Evolutionary conservation across 371 early-diverging fungal genomes (phyloP).

Genomic region (Apophysomyces variabilis): DNA sequence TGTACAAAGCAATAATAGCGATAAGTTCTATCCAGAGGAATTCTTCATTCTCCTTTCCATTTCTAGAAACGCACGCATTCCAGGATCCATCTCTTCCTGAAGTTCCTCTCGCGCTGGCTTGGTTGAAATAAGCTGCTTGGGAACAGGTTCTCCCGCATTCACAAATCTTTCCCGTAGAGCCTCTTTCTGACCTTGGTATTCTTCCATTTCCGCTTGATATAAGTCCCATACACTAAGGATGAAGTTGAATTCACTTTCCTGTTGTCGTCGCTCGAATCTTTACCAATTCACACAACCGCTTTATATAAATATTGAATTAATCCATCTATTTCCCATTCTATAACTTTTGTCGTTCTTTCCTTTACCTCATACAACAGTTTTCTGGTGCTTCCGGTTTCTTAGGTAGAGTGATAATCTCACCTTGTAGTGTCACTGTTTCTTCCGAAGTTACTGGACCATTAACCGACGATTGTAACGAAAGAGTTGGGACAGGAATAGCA

Average conservation of each 20-base stretch:
- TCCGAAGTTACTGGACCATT: background rate
- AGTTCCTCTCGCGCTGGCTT: conserved; percentile 22
- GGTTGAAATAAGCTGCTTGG: conserved; percentile 25
- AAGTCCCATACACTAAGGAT: conserved; percentile 50
- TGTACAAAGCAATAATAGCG: background rate
- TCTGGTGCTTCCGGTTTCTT: conserved; percentile 40
- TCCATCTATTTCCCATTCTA: background rate
- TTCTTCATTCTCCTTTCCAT: conserved; percentile 42
- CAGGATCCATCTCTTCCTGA: conserved; percentile 46
- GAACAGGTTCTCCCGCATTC: conserved; percentile 31
- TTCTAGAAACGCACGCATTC: conserved; percentile 49
- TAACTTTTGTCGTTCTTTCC: background rate
- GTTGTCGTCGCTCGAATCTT: background rate
- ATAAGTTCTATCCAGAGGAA: background rate
- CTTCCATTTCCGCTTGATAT: conserved; percentile 51
- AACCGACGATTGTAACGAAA: background rate
- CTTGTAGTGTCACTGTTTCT: conserved; percentile 30
- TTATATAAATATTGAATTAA: background rate
- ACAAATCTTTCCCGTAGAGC: conserved; percentile 29
- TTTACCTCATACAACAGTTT: conserved; percentile 54
- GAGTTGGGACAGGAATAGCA: conserved; percentile 15
- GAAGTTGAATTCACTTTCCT: background rate
- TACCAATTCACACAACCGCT: conserved; percentile 56
- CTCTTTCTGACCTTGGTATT: conserved; percentile 31
- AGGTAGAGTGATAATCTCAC: conserved; percentile 29